These are phyloP conservation scores for Intubia oerlemansii DNA, from an alignment of 2,329 filamentous ascomycete species.

Conservation along the genomic window DNA sequence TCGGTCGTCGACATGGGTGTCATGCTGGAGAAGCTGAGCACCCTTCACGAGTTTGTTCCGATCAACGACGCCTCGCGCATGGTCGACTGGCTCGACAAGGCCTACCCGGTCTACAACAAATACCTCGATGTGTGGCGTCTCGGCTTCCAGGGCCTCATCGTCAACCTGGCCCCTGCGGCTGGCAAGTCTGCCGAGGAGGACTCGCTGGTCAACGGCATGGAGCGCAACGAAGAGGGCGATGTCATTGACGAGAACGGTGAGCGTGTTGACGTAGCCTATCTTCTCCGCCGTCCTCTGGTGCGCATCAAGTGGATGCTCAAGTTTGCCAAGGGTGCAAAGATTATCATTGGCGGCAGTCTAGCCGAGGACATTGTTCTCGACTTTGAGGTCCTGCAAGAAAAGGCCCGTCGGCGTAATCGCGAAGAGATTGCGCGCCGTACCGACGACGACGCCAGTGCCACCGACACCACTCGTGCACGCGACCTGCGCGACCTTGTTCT, in stretches of 20 bases:
- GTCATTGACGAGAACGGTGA: slow-evolving; percentile 58
- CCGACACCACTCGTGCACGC: slow-evolving; percentile 61
- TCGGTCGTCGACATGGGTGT: slow-evolving; percentile 91
- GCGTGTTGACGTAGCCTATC: slow-evolving; percentile 79
- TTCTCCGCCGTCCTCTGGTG: slow-evolving; percentile 74
- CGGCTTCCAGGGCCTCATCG: slow-evolving; percentile 83
- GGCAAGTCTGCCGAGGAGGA: slow-evolving; percentile 33
- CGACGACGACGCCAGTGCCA: slow-evolving; percentile 70
- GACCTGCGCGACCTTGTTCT: slow-evolving; percentile 59
- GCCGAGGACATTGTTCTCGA: slow-evolving; percentile 35
- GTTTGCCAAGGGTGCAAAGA: slow-evolving; percentile 49
- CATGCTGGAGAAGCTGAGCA: slow-evolving; percentile 64
- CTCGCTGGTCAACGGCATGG: slow-evolving; percentile 35
- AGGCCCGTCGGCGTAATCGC: slow-evolving; percentile 42
- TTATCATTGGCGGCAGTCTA: slow-evolving; percentile 28
- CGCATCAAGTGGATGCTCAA: slow-evolving; percentile 75
- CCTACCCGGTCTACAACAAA: slow-evolving; percentile 59
- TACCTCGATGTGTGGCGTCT: slow-evolving; percentile 81
- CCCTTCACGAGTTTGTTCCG: slow-evolving; percentile 61
- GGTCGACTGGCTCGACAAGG: slow-evolving; percentile 60
- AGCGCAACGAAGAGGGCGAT: slow-evolving; percentile 42
- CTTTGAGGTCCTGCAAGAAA: slow-evolving; percentile 55
- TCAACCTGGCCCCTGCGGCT: slow-evolving; percentile 62
- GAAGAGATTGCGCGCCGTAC: slow-evolving; percentile 50
- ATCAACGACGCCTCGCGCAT: slow-evolving; percentile 49